Percentiles rank a stretch among this genome's conserved stretches.
Evolutionary conservation across 2,329 filamentous ascomycete species (phyloP).

Genomic region (Thermoascus crustaceus): DNA sequence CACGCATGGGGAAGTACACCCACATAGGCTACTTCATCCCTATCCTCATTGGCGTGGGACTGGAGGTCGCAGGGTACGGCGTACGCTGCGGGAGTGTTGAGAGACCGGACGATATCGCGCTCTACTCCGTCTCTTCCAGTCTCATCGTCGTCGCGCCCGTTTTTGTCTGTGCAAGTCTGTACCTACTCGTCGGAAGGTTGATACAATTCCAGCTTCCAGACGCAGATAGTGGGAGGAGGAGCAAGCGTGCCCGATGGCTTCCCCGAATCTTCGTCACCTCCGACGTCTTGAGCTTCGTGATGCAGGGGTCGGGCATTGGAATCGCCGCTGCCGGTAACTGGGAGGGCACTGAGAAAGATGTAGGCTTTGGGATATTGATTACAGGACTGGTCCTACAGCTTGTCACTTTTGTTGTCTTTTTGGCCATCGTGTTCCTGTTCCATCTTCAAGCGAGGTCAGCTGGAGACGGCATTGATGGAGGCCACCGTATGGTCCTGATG

Average conservation of each 20-base stretch:
- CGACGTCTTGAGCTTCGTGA: slow-evolving; percentile 40
- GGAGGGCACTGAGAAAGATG: slow-evolving; percentile 31
- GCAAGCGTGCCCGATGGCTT: slow-evolving; percentile 31
- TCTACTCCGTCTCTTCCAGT: slow-evolving; percentile 34
- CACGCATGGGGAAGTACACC: slow-evolving; percentile 27
- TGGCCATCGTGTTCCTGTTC: slow-evolving; percentile 35
- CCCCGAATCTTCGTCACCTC: slow-evolving; percentile 41
- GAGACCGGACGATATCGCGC: slow-evolving; percentile 24
- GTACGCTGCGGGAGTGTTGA: slow-evolving; percentile 32
- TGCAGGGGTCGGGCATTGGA: slow-evolving; percentile 39
- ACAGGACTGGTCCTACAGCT: slow-evolving; percentile 37
- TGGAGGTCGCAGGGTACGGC: slow-evolving; percentile 37
- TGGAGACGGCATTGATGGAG: too few species aligned
- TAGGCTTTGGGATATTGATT: slow-evolving; percentile 37
- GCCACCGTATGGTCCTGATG: slow-evolving; percentile 31
- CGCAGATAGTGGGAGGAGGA: too few species aligned
- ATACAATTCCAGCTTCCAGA: too few species aligned
- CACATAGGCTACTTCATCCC: slow-evolving; percentile 34
- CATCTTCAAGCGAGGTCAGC: slow-evolving; percentile 21
- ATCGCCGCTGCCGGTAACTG: slow-evolving; percentile 39
- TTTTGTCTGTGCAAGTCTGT: slow-evolving; percentile 44
- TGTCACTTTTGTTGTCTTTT: slow-evolving; percentile 34
- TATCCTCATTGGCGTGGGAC: slow-evolving; percentile 36
- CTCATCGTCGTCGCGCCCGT: slow-evolving; percentile 44
- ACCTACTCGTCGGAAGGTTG: slow-evolving; percentile 44